Evolutionary conservation across 2,329 filamentous ascomycete species (phyloP).

Genomic region (Arthroderma sp.): DNA sequence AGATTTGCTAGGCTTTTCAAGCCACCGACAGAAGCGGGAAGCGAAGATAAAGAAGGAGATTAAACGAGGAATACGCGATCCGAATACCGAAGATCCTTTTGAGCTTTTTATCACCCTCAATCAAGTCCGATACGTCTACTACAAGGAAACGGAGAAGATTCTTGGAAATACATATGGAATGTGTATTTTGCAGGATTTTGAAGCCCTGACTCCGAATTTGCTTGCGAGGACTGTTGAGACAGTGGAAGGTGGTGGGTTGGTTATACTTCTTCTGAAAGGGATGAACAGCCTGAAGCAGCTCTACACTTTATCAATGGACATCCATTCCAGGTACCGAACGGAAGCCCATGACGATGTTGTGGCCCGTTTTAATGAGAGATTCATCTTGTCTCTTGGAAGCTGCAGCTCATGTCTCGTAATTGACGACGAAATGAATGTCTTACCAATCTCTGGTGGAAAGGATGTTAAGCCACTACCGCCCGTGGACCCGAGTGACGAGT

Average conservation of each 20-base stretch:
- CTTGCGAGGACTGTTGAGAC: slow-evolving; percentile 92
- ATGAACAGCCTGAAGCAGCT: slow-evolving; percentile 96
- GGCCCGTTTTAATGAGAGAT: slow-evolving; percentile 93
- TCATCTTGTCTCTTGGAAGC: slow-evolving; percentile 86
- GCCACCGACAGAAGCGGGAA: slow-evolving; percentile 95
- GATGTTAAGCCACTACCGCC: slow-evolving; percentile 71
- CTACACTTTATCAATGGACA: slow-evolving; percentile 94
- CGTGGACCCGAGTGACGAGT: slow-evolving; percentile 58
- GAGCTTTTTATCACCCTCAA: slow-evolving; percentile 93
- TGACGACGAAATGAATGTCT: slow-evolving; percentile 92
- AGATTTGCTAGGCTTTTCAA: slow-evolving; percentile 86
- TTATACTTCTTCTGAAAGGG: slow-evolving; percentile 80
- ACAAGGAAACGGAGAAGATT: slow-evolving; percentile 99
- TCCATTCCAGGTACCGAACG: slow-evolving; percentile 89
- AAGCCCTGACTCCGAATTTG: slow-evolving; percentile 93
- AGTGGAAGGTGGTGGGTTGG: slow-evolving; percentile 87
- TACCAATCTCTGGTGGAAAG: slow-evolving; percentile 93
- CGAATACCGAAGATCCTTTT: slow-evolving; percentile 87
- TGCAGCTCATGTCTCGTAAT: slow-evolving; percentile 92
- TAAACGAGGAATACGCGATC: slow-evolving; percentile 83
- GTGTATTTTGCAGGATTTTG: slow-evolving; percentile 96
- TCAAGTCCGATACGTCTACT: slow-evolving; percentile 97
- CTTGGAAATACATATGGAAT: slow-evolving; percentile 95
- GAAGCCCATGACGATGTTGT: slow-evolving; percentile 93
- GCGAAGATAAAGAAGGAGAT: slow-evolving; percentile 98